Conservation (phyloP, 2,329 filamentous ascomycete genomes). For the Lachnellula occidentalis region DNA sequence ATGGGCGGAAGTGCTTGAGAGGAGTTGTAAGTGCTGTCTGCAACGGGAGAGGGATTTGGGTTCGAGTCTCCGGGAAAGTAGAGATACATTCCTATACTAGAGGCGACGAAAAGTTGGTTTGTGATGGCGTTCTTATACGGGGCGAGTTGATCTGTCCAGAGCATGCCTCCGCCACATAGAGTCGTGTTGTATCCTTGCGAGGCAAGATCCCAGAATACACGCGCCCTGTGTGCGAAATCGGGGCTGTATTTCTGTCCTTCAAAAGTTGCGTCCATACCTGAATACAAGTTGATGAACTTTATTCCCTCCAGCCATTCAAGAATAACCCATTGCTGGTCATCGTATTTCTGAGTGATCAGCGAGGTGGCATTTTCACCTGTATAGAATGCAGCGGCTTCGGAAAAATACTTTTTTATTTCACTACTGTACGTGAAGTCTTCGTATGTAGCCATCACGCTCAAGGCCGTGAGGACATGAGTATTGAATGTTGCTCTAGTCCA, state of each 20-base stretch:
- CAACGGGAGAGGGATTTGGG: conserved; percentile 25
- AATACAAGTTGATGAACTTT: conserved; percentile 69
- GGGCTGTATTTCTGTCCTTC: conserved; percentile 72
- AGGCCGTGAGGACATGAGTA: conserved; percentile 69
- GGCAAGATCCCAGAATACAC: conserved; percentile 80
- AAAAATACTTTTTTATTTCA: conserved; percentile 52
- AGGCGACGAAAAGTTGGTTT: conserved; percentile 82
- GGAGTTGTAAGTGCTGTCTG: background rate
- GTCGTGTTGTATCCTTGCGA: conserved; percentile 73
- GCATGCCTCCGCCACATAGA: conserved; percentile 83
- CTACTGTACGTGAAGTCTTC: conserved; percentile 70
- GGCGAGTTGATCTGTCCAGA: conserved; percentile 73
- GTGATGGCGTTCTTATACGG: conserved; percentile 98
- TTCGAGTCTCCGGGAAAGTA: conserved; percentile 79
- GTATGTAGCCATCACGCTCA: conserved; percentile 66
- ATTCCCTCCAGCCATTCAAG: conserved; percentile 83
- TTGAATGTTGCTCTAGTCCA: conserved; percentile 87
- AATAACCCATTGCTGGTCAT: conserved; percentile 95
- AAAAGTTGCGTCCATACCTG: conserved; percentile 54
- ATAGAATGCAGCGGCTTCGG: conserved; percentile 71
- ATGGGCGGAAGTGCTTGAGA: conserved; percentile 5
- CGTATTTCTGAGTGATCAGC: conserved; percentile 74
- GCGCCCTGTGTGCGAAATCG: conserved; percentile 75
- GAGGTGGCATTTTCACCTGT: conserved; percentile 78
- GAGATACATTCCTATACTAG: conserved; percentile 83